Evolutionary conservation across 345 rosid genomes (phyloP).

Genomic region (Salix dunnii): DNA sequence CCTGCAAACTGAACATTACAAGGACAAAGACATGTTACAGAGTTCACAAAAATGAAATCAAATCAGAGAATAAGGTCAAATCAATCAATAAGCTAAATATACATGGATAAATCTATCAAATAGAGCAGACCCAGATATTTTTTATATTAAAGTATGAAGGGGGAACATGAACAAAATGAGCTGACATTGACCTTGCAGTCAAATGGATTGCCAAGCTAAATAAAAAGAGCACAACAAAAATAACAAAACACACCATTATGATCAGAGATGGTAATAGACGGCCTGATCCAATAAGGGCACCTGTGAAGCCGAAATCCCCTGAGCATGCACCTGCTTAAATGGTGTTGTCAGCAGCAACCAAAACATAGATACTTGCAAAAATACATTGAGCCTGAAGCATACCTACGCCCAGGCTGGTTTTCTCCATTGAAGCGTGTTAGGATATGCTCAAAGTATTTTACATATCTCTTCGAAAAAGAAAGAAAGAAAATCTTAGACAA

Average conservation of each 20-base stretch:
- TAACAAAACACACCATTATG: conserved; percentile 50
- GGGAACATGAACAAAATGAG: background rate
- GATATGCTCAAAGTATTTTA: conserved; percentile 69
- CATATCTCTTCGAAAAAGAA: conserved; percentile 57
- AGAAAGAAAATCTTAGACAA: background rate
- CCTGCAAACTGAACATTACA: background rate
- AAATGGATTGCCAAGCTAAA: background rate
- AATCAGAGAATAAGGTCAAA: background rate
- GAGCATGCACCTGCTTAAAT: conserved; percentile 68
- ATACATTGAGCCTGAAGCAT: conserved; percentile 25
- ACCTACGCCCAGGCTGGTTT: conserved; percentile 78
- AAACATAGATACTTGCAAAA: background rate
- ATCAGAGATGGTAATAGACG: conserved; percentile 71
- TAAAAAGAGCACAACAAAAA: conserved; percentile 1
- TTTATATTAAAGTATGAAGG: background rate
- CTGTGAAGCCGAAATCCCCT: conserved; percentile 85
- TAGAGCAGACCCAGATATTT: background rate
- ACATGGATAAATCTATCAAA: background rate
- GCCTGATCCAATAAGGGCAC: conserved; percentile 88
- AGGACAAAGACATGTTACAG: background rate
- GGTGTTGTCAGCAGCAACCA: conserved; percentile 3
- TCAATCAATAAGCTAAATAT: background rate
- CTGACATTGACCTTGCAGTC: background rate
- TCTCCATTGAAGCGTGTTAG: conserved; percentile 76
- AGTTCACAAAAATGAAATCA: background rate